Evolutionary conservation across 2,329 filamentous ascomycete species (phyloP), one percentile per base, ranked within the genome.

Genomic region (Curvularia eragrostidis): DNA sequence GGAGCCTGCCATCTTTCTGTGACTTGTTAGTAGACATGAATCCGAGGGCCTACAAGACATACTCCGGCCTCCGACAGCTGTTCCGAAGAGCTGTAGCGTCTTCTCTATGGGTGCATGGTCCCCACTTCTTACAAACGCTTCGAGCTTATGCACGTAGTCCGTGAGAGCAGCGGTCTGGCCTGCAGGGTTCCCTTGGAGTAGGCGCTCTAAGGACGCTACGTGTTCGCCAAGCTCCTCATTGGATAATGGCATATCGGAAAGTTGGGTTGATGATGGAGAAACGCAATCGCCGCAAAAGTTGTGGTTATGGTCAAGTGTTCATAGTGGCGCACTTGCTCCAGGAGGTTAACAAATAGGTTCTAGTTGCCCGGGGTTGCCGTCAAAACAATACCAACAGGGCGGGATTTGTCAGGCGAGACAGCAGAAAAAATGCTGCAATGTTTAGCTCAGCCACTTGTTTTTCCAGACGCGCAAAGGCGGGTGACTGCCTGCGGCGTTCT

Each of bases 11-110:
- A 74, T 51, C 56, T 53, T 48, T 69, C 74, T 77, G 51, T 2
- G 44, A 6, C 47, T 41, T 15, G 64, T 78, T 69, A 76, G 73
- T 60, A 39, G 19, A 21, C 19, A n/a, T 28, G 34, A 39, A 10
- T 12, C 12, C 19, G 30, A 18, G 7, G 19, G 12, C 4, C 12
- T 36, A 5, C n/a, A 21, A 13, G 18, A 19, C 68, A 51, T 65
- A 75, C 74, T 70, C 32, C 73, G 56, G 38, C 62, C 65, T 32
- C 75, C 75, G 32, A 73, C 71, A 38, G 71, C 72, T 24, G 73
- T 76, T 28, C 71, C 75, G 12, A 77, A 54, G 41, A 68, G 47
- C 44, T 73, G 65, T 24, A 71, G 51, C 49, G 61, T 60, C 23
- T 59, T 64, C 49, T 70, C 65, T 32, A 54, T 52, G 15, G 48